phyloP scores from a whole-genome alignment of 2,329 filamentous ascomycete genomes.

The Raffaelea ambrosiae region DNA sequence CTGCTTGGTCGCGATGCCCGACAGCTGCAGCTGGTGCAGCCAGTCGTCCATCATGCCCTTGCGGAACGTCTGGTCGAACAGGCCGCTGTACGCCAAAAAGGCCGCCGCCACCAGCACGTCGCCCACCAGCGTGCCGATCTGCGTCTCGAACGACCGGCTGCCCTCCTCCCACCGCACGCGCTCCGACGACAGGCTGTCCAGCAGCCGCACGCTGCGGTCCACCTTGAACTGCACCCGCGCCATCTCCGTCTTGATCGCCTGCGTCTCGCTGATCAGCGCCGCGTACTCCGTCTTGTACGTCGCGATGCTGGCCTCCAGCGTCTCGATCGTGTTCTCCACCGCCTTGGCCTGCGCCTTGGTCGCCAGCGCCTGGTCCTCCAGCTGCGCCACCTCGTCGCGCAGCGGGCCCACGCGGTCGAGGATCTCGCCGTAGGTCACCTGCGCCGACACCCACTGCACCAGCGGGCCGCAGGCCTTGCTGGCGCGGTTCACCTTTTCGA shows the following conservation, averaged over 20 bases:
- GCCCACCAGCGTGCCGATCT: slow-evolving; percentile 92
- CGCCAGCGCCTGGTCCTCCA: slow-evolving; percentile 82
- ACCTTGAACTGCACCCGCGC: slow-evolving; percentile 95
- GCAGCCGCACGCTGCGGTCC: slow-evolving; percentile 84
- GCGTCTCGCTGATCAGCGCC: slow-evolving; percentile 89
- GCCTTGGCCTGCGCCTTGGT: slow-evolving; percentile 91
- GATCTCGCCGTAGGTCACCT: slow-evolving; percentile 97
- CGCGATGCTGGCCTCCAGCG: slow-evolving; percentile 82
- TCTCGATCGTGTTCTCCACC: slow-evolving; percentile 77
- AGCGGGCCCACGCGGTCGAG: slow-evolving; percentile 88
- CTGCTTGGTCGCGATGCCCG: slow-evolving; percentile 87
- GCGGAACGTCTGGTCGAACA: slow-evolving; percentile 96
- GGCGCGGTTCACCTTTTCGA: slow-evolving; percentile 90
- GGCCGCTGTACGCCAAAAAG: slow-evolving; percentile 91
- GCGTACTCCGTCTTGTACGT: slow-evolving; percentile 96
- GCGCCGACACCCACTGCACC: slow-evolving; percentile 93
- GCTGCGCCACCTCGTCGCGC: slow-evolving; percentile 75
- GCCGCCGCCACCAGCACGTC: slow-evolving; percentile 95
- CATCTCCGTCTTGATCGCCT: slow-evolving; percentile 97
- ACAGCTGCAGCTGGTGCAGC: slow-evolving; percentile 85
- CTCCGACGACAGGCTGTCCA: slow-evolving; percentile 93
- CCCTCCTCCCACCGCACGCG: slow-evolving; percentile 90
- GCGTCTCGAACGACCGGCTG: slow-evolving; percentile 95
- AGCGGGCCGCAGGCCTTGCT: slow-evolving; percentile 95
- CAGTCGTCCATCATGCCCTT: slow-evolving; percentile 98